Base-by-base conservation (phyloP, 2,329 filamentous ascomycete species). In the Nothopassalora personata region DNA sequence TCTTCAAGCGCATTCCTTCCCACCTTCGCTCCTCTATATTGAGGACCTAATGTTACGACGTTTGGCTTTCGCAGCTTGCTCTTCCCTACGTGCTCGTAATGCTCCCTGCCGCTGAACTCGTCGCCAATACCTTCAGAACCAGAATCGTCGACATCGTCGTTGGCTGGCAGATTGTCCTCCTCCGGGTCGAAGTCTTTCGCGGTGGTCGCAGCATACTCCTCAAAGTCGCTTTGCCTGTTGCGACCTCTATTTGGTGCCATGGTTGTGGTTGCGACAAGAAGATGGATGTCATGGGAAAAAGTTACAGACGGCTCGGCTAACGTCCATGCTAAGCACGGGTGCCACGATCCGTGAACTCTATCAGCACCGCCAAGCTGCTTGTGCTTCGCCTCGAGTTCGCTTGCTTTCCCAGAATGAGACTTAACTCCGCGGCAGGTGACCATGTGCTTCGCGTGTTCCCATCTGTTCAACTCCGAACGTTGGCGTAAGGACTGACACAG, bases 41-140 rank as follows among this genome's bases (percentile, higher is more conserved):
- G 83, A 13, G 88, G 86, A 0, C 91, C 93, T 1, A 97, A 79
- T 0, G 83, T 76, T 18, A 87, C 75, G 27, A 82, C 81, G 34
- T 90, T 86, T 59, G 85, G 85, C 70, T 90, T 87, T 64, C 91
- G 86, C 66, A 97, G 78, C 72, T 89, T 93, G 77, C 88, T 94
- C 79, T 92, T 94, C 19, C 86, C 88, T 33, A 96, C 90, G 54
- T 82, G 75, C 47, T 89, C 83, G 71, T 97, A 97, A 72, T 97
- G 93, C 68, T 96, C 93, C 33, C 92, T 88, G 19, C 88, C 91
- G 10, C 81, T 80, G 60, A 83, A 75, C 10, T 72, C 78, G 66
- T 81, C 74, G 45, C 67, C 73, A 58, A 76, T 76, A 23, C 74
- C 80, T 48, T 80, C 83, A 1, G 39, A 23, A n/a, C 74, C 79